These are phyloP conservation scores for Cochlearia excelsa DNA, from an alignment of 345 rosid species.

Conservation along the genomic window DNA sequence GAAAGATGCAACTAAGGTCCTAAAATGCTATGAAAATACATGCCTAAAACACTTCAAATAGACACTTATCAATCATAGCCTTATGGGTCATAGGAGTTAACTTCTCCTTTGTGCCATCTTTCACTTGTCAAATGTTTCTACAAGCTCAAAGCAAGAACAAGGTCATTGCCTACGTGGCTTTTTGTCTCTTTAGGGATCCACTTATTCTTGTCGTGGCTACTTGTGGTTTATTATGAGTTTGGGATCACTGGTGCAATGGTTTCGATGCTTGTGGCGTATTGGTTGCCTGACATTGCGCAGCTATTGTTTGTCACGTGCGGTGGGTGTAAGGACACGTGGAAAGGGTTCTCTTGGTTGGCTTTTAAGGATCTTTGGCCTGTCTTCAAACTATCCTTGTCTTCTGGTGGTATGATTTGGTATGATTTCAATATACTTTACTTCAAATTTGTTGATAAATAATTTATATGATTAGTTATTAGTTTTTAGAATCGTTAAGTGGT, in stretches of 20 bases:
- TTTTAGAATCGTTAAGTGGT: too few species aligned
- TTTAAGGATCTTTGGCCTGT: slow-evolving; percentile 50
- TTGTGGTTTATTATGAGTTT: slow-evolving; percentile 15
- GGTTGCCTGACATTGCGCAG: slow-evolving; percentile 36
- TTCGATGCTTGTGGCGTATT: slow-evolving; percentile 14
- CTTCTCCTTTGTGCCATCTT: slow-evolving; percentile 36
- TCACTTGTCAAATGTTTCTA: slow-evolving; percentile 37
- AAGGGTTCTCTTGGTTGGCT: slow-evolving; percentile 53
- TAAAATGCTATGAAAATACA: too few species aligned
- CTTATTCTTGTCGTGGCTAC: slow-evolving; percentile 38
- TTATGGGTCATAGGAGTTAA: slow-evolving; percentile 52
- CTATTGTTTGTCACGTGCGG: slow-evolving; percentile 41
- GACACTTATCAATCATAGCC: slow-evolving; percentile 26
- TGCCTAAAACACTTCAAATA: too few species aligned
- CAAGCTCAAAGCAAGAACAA: slow-evolving; percentile 37
- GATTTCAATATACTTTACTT: not conserved
- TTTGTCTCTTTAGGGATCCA: slow-evolving; percentile 34
- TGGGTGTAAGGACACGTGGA: slow-evolving; percentile 66
- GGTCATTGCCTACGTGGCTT: slow-evolving; percentile 44
- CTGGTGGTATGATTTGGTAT: slow-evolving; percentile 68
- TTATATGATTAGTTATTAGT: too few species aligned
- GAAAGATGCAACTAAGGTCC: too few species aligned
- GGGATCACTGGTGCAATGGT: slow-evolving; percentile 30
- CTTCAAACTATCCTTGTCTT: slow-evolving; percentile 43
- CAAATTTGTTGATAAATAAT: too few species aligned